Conservation (phyloP, 2,329 filamentous ascomycete genomes). For the Fusarium pseudograminearum region DNA sequence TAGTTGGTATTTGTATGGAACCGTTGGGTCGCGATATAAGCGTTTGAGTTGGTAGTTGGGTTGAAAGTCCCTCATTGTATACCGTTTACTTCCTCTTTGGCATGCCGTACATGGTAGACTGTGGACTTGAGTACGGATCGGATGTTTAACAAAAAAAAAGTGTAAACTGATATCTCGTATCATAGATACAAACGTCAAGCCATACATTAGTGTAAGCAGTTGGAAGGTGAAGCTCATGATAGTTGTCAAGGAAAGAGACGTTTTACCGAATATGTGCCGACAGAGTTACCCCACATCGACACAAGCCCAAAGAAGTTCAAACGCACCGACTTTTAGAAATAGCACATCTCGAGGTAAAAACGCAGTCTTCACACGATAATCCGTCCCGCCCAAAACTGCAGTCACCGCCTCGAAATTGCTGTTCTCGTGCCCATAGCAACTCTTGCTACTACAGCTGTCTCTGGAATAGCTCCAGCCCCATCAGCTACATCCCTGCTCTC, state of each 20-base stretch:
- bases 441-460: background rate
- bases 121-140: background rate
- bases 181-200: background rate
- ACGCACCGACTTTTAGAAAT: slow-evolving; percentile 57
- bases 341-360: slow-evolving; percentile 53
- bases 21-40: background rate
- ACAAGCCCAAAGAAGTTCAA: slow-evolving; percentile 50
- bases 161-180: background rate
- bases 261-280: slow-evolving; percentile 35
- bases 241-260: background rate
- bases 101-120: background rate
- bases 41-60: background rate
- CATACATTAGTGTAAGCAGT: background rate
- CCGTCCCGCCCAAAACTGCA: slow-evolving; percentile 33
- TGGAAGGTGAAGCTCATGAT: background rate
- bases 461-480: slow-evolving; percentile 20
- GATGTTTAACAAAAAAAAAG: background rate
- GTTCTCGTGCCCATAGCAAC: slow-evolving; percentile 11
- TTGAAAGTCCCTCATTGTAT: background rate
- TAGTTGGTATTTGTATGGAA: background rate
- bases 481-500: slow-evolving; percentile 24
- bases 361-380: slow-evolving; percentile 48
- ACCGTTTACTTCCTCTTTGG: background rate
- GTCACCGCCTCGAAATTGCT: slow-evolving; percentile 20
- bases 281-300: slow-evolving; percentile 53